Conservation (phyloP, 345 rosid genomes). For the Aurinia saxatilis region DNA sequence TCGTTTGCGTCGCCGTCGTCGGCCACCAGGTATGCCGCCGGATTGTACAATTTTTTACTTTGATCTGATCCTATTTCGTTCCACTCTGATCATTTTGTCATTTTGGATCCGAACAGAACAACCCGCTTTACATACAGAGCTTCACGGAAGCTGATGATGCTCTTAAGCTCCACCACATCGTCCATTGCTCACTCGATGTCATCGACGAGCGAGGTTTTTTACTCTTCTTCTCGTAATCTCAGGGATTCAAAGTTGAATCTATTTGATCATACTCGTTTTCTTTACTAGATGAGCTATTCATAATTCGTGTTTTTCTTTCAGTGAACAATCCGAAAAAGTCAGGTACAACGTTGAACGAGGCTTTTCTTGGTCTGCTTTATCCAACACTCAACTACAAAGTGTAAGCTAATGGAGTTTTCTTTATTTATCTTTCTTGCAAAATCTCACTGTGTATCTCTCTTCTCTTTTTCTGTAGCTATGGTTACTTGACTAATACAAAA, state of each 20-base stretch:
- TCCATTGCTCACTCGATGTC: slow-evolving; percentile 86
- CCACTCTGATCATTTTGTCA: neutral
- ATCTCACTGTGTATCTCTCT: neutral
- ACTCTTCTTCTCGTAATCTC: neutral
- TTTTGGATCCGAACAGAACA: slow-evolving; percentile 43
- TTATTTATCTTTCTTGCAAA: neutral
- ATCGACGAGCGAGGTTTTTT: slow-evolving; percentile 69
- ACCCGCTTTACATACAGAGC: slow-evolving; percentile 86
- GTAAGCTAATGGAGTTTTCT: slow-evolving; percentile 32
- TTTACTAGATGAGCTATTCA: no score
- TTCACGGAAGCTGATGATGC: slow-evolving; percentile 88
- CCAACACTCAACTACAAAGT: slow-evolving; percentile 87
- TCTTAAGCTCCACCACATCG: slow-evolving; percentile 85
- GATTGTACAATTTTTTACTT: neutral
- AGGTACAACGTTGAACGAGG: slow-evolving; percentile 69
- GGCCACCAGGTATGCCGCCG: slow-evolving; percentile 59
- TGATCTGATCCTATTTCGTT: neutral
- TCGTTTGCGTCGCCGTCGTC: slow-evolving; percentile 80
- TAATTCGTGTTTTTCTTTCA: slow-evolving; percentile 1
- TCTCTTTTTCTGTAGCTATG: slow-evolving; percentile 43
- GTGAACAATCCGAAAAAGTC: slow-evolving; percentile 89
- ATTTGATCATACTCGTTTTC: no score
- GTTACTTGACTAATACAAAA: slow-evolving; percentile 83
- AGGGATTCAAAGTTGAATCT: neutral
- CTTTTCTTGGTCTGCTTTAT: slow-evolving; percentile 79